These are phyloP conservation scores for Solanum tarapatanum DNA, from an alignment of 257 asterid species.

Conservation along the genomic window DNA sequence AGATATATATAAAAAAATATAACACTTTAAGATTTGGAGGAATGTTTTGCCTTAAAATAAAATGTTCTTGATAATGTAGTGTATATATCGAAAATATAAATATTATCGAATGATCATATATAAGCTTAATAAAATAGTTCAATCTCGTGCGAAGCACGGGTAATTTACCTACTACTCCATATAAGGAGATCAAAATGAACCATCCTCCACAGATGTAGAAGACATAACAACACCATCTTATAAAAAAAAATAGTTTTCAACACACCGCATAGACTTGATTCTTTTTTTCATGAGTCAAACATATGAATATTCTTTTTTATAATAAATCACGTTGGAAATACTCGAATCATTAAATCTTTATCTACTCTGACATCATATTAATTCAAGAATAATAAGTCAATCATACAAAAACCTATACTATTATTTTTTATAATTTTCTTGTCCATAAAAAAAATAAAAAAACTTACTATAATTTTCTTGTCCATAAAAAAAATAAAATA, in stretches of 20 bases:
- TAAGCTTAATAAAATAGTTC: too few relatives aligned
- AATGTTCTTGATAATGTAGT: too few relatives aligned
- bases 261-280: neutral
- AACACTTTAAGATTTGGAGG: too few relatives aligned
- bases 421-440: neutral
- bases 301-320: neutral
- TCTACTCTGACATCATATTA: neutral
- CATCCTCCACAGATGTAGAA: too few relatives aligned
- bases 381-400: neutral
- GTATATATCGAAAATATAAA: too few relatives aligned
- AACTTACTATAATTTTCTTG: neutral
- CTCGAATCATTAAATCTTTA: neutral
- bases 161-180: too few relatives aligned
- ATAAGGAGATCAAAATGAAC: neutral
- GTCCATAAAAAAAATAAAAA: neutral
- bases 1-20: too few relatives aligned
- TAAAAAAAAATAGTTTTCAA: too few relatives aligned
- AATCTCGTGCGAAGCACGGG: too few relatives aligned
- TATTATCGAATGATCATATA: too few relatives aligned
- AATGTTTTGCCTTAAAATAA: too few relatives aligned
- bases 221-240: neutral
- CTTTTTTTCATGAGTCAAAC: neutral
- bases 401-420: neutral
- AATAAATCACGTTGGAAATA: neutral
- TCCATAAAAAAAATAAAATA: neutral